phyloP scores from a whole-genome alignment of 202 grass and related monocot species.

The Elaeis oleifera region DNA sequence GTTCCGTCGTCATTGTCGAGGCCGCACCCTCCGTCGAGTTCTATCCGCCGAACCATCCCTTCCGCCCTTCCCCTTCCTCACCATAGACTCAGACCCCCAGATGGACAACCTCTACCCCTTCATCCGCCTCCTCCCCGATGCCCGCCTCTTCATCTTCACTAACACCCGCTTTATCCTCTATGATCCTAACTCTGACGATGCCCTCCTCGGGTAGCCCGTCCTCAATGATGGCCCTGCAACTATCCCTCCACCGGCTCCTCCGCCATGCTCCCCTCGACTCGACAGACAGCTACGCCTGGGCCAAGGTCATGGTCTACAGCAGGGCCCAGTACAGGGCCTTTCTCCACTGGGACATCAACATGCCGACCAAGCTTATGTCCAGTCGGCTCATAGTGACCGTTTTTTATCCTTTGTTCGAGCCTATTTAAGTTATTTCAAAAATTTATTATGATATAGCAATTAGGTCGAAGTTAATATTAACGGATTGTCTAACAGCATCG shows the following conservation, averaged over 20 bases:
- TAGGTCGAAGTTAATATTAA: no score
- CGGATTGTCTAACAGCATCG: no score
- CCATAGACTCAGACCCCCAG: background rate
- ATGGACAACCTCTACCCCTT: constrained; percentile 27
- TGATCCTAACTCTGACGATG: constrained; percentile 3
- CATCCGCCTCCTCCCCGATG: constrained; percentile 21
- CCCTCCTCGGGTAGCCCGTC: constrained; percentile 8
- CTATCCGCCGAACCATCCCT: constrained; percentile 7
- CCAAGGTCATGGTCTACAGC: constrained; percentile 18
- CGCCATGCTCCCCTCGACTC: constrained; percentile 10
- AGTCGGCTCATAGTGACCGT: constrained; percentile 11
- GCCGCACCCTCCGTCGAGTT: constrained; percentile 13
- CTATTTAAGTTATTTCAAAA: no score
- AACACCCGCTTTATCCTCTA: constrained; percentile 14
- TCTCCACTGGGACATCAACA: constrained; percentile 4
- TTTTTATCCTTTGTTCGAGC: no score
- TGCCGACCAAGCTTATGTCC: background rate
- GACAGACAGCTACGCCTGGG: constrained; percentile 6
- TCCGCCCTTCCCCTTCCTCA: constrained; percentile 15
- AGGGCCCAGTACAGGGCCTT: constrained; percentile 19
- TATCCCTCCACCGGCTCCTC: constrained; percentile 24
- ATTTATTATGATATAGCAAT: no score
- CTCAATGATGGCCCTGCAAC: constrained; percentile 15
- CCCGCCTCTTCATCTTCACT: constrained; percentile 17
- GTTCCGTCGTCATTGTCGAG: constrained; percentile 12